phyloP scores from a whole-genome alignment of 2,329 filamentous ascomycete genomes.

The Trichoderma pleuroti region DNA sequence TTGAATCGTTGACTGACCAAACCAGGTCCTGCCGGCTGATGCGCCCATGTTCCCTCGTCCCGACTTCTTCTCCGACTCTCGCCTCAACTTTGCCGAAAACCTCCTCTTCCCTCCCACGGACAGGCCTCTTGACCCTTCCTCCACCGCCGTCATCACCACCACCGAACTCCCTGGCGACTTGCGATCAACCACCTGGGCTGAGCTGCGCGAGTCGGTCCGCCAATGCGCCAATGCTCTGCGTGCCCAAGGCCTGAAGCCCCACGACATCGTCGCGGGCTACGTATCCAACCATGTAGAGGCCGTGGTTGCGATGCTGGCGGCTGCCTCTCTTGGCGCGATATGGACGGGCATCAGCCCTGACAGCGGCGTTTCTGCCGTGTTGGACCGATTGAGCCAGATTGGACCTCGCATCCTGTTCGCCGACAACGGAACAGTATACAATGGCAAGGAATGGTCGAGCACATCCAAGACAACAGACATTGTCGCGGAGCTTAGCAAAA shows the following conservation, averaged over 20 bases:
- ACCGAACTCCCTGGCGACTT: slow-evolving; percentile 68
- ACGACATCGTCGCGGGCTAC: slow-evolving; percentile 65
- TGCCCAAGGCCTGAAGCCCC: slow-evolving; percentile 55
- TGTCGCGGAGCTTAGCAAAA: slow-evolving; percentile 55
- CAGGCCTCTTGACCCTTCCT: slow-evolving; percentile 47
- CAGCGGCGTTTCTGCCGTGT: slow-evolving; percentile 83
- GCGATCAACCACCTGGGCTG: slow-evolving; percentile 64
- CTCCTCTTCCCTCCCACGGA: slow-evolving; percentile 68
- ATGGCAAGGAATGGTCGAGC: slow-evolving; percentile 83
- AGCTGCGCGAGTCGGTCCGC: slow-evolving; percentile 74
- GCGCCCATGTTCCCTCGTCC: slow-evolving; percentile 82
- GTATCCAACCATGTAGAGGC: slow-evolving; percentile 88
- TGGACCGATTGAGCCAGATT: slow-evolving; percentile 85
- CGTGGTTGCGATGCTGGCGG: slow-evolving; percentile 80
- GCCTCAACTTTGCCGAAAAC: slow-evolving; percentile 93
- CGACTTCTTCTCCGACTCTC: slow-evolving; percentile 74
- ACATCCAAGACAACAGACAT: slow-evolving; percentile 77
- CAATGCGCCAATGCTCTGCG: slow-evolving; percentile 68
- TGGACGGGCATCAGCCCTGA: slow-evolving; percentile 95
- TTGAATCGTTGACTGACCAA: not conserved
- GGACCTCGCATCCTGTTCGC: slow-evolving; percentile 77
- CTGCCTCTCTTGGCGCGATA: slow-evolving; percentile 77
- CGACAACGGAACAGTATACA: slow-evolving; percentile 86
- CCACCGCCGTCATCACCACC: slow-evolving; percentile 71
- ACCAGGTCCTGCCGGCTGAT: slow-evolving; percentile 63